Conservation (phyloP, 148 eudicot species). For the Simmondsia chinensis region DNA sequence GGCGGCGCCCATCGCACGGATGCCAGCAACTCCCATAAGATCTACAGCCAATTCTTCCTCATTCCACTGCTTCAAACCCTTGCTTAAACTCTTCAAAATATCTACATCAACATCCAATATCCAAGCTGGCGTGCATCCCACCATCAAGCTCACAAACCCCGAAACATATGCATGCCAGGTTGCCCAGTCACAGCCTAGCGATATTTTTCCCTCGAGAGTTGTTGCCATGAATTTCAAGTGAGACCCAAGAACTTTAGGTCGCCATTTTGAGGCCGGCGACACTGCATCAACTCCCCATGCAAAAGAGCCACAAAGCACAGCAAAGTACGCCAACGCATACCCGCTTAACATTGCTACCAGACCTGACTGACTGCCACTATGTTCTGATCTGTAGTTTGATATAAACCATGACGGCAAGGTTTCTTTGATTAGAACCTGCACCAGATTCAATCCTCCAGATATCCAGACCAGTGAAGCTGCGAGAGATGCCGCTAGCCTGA, state of each 20-base stretch:
- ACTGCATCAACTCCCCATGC: conserved; percentile 67
- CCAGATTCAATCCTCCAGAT: conserved; percentile 59
- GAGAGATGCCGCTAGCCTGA: conserved; percentile 68
- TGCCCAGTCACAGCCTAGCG: conserved; percentile 63
- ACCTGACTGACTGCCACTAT: conserved; percentile 21
- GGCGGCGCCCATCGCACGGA: conserved; percentile 65
- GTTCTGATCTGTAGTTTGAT: conserved; percentile 38
- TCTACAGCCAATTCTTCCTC: conserved; percentile 77
- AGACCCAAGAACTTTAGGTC: conserved; percentile 35
- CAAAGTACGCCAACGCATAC: conserved; percentile 73
- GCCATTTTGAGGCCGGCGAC: conserved; percentile 25
- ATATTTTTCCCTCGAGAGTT: conserved; percentile 75
- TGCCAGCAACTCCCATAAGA: conserved; percentile 55
- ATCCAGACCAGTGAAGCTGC: conserved; percentile 88
- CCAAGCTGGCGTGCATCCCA: conserved; percentile 68
- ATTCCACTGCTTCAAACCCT: conserved; percentile 52
- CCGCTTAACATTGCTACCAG: conserved; percentile 63
- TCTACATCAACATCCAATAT: conserved; percentile 53
- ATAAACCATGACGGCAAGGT: conserved; percentile 85
- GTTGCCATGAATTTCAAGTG: conserved; percentile 71
- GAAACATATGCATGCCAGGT: conserved; percentile 82
- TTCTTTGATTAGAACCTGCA: conserved; percentile 58
- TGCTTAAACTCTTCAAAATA: conserved; percentile 59
- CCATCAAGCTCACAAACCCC: conserved; percentile 73
- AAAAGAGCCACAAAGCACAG: conserved; percentile 61